A percentile compares a stretch with the other conserved stretches of the same genome.
Conservation (phyloP, 805 yeast species). For the Babjeviella inositovora region DNA sequence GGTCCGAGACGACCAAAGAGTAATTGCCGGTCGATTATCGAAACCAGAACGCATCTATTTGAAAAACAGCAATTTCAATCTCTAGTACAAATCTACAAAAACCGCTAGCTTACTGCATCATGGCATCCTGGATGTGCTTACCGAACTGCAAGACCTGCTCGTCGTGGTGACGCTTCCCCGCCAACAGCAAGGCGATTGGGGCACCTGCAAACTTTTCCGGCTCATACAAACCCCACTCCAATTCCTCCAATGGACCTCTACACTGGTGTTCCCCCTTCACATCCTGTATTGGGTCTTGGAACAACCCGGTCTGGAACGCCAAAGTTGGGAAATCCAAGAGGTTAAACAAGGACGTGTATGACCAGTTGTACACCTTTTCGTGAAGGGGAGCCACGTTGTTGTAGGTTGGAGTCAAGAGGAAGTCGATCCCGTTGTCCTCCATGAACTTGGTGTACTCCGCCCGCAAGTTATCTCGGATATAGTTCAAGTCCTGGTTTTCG, state of each 20-base stretch:
- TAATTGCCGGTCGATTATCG: too few relatives aligned
- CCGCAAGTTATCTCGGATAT: slow-evolving; percentile 40
- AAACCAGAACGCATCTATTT: too few relatives aligned
- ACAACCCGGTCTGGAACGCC: slow-evolving; percentile 43
- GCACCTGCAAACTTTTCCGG: too few relatives aligned
- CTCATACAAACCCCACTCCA: slow-evolving; percentile 27
- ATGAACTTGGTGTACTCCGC: slow-evolving; percentile 38
- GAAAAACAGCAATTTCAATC: too few relatives aligned
- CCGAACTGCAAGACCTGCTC: slow-evolving; percentile 39
- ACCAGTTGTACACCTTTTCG: slow-evolving; percentile 58
- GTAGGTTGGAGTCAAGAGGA: slow-evolving; percentile 52
- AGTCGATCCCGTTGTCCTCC: slow-evolving; percentile 39
- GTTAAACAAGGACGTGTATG: slow-evolving; percentile 66
- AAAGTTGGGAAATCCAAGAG: slow-evolving; percentile 57
- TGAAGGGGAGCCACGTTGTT: slow-evolving; percentile 60
- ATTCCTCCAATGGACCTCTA: slow-evolving; percentile 28
- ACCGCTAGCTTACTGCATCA: too few relatives aligned
- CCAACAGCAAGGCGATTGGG: slow-evolving; percentile 36
- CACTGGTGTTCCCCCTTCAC: slow-evolving; percentile 25
- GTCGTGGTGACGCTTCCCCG: slow-evolving; percentile 36
- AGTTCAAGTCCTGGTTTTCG: slow-evolving; percentile 40
- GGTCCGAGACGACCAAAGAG: too few relatives aligned
- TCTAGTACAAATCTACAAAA: too few relatives aligned
- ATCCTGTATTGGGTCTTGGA: slow-evolving; percentile 39
- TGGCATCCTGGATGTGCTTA: slow-evolving; percentile 17